Evolutionary conservation across 225 moss, liverwort and hornwort species (phyloP), one percentile per base, ranked within the genome.

Genomic region (Antitrichia curtipendula): DNA sequence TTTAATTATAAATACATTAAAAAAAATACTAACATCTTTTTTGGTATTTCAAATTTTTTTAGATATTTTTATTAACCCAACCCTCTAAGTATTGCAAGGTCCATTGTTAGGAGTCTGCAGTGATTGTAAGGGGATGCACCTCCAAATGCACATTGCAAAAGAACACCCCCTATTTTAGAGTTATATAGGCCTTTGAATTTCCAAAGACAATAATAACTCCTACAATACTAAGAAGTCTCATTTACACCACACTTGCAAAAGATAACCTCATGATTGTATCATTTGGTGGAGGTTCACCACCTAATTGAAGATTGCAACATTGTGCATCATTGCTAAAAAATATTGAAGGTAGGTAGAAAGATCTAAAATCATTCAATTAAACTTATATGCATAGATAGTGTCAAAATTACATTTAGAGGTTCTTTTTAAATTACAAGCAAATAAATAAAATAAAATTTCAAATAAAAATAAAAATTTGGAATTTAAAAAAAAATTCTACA

Each of bases 371-470:
- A 38, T 68, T n/a, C 23, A 68, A 38, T 68, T 13, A 22, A 68
- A 6, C 0, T 23, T 0, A 38, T 2, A 4, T 23, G 2, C 8
- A 68, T 4, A 23, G 13, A 7, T 13, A 38, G 2, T 22, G 23
- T 13, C 23, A 68, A 68, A 68, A 22, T 38, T 68, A 40, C 69
- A 69, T 15, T 4, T 25, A 41, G 2, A n/a, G n/a, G n/a, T n/a
- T n/a, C n/a, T n/a, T n/a, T n/a, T n/a, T n/a, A n/a, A n/a, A n/a
- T n/a, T n/a, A n/a, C n/a, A n/a, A n/a, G n/a, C n/a, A 25, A 22
- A 68, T 23, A 7, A 23, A 23, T 38, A 38, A 13, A 23, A 68
- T 23, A 8, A 22, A 40, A 12, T 13, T 38, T 23, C 4, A 13
- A 4, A 66, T 2, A 65, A 21, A 21, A n/a, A 12, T 7, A 22